Percentiles rank a stretch among this genome's conserved stretches.
These are phyloP conservation scores for Odontarrhena argentea DNA, from an alignment of 345 rosid species.

Conservation along the genomic window DNA sequence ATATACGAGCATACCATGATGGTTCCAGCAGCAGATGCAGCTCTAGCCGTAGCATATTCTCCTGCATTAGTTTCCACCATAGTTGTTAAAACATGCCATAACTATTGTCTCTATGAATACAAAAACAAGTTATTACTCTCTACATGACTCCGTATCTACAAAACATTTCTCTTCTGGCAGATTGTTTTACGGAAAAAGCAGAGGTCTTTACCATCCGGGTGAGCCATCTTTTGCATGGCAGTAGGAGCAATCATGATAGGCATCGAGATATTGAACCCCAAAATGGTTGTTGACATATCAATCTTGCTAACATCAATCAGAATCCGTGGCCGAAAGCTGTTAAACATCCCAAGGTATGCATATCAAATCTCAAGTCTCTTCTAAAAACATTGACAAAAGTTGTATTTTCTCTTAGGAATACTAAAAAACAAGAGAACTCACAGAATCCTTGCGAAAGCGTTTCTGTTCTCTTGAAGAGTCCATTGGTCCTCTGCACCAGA, in stretches of 20 bases:
- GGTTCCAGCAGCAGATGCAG: constrained; percentile 82
- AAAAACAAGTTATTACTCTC: constrained; percentile 2
- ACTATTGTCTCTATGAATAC: not conserved
- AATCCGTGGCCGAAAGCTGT: constrained; percentile 81
- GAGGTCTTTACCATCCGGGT: constrained; percentile 63
- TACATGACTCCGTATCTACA: constrained; percentile 18
- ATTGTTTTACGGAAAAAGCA: not conserved
- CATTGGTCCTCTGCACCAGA: constrained; percentile 86
- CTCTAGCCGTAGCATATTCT: constrained; percentile 91
- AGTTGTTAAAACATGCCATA: not conserved
- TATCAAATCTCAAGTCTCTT: constrained; percentile 21
- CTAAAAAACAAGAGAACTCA: constrained; percentile 31
- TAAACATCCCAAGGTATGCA: constrained; percentile 19
- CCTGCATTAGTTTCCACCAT: constrained; percentile 51
- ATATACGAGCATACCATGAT: constrained; percentile 59
- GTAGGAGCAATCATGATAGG: constrained; percentile 95
- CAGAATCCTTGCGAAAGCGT: constrained; percentile 78
- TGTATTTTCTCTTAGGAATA: not conserved
- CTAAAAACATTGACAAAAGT: not conserved
- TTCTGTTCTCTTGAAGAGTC: constrained; percentile 69
- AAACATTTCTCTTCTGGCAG: not conserved
- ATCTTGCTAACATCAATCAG: constrained; percentile 83
- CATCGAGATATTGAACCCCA: constrained; percentile 88
- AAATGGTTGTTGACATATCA: constrained; percentile 66
- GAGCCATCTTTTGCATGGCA: constrained; percentile 93